Evolutionary conservation across 495 filamentous ascomycete species (phyloP).

Genomic region (Penicillium arizonense): DNA sequence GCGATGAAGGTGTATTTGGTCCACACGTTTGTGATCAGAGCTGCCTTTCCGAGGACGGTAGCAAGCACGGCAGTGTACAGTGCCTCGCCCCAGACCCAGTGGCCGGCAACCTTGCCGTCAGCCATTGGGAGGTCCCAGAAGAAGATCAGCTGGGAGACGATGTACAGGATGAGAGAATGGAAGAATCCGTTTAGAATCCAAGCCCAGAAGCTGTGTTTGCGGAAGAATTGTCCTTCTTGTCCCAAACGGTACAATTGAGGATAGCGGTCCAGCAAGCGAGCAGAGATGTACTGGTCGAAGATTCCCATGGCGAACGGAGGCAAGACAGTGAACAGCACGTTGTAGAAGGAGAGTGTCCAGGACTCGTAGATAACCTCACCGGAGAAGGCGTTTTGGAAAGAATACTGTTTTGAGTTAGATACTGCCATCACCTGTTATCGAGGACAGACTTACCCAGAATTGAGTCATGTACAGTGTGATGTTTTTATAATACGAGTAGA

Average conservation of each 20-base stretch:
- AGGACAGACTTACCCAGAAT: constrained; percentile 74
- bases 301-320: constrained; percentile 95
- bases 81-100: constrained; percentile 96
- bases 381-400: constrained; percentile 97
- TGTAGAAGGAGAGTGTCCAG: constrained; percentile 98
- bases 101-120: constrained; percentile 78
- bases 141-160: constrained; percentile 78
- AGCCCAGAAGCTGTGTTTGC: constrained; percentile 81
- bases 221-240: constrained; percentile 92
- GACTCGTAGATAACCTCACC: constrained; percentile 99
- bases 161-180: constrained; percentile 90
- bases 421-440: neutral
- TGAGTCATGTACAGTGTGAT: constrained; percentile 98
- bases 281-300: constrained; percentile 97
- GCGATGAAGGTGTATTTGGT: constrained; percentile 97
- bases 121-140: constrained; percentile 69
- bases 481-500: constrained; percentile 99
- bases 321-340: constrained; percentile 95
- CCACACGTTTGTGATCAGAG: constrained; percentile 94
- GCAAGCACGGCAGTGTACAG: constrained; percentile 88
- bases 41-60: constrained; percentile 93
- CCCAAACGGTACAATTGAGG: constrained; percentile 93
- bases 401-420: constrained; percentile 62
- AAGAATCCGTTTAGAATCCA: constrained; percentile 96
- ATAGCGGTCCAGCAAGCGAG: constrained; percentile 93